Base-by-base conservation (phyloP, 2,329 filamentous ascomycete species). In the Nannizziopsis arthrosporioides region DNA sequence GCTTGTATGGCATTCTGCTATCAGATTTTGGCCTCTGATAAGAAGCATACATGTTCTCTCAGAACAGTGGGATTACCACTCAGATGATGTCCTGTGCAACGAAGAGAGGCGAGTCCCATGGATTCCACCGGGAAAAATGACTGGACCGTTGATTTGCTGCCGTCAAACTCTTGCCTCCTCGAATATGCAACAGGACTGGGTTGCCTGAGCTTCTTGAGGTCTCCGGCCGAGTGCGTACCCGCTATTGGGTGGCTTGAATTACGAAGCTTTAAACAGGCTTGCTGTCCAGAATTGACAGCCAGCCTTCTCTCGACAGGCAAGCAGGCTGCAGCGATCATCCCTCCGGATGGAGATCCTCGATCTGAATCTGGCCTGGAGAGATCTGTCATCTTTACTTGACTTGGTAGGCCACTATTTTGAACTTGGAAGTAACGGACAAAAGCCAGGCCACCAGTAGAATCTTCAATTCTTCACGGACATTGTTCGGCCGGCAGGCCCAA, bases 261-360 rank as follows among this genome's bases (percentile, higher is more conserved):
- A 47, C 45, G 45, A 47, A 47, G 38, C 38, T 41, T 31, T 36
- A 27, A 41, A 22, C 4, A 39, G 22, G 12, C 7, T n/a, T 27
- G 22, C 18, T 19, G 12, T 47, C 36, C 30, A 47, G 44, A 42
- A 27, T 42, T 47, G 45, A 47, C 45, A 47, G 45, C 45, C 38
- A 47, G 45, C 45, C 45, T 42, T 35, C 15, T 31, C 17, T 37
- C 22, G 15, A 36, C 15, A 17, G 22, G 10, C 37, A 42, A 47
- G 38, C 27, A 42, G 17, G 35, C 37, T n/a, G 18, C 45, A 37
- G 27, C 38, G 38, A 42, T 47, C 45, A 38, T 18, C 44, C 34
- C 32, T 40, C 38, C 45, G 30, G 15, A 42, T 41, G 45, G 42
- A 17, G 45, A 47, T 47, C 45, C 45, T 47, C 45, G 45, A 47